Evolutionary conservation across 345 rosid genomes (phyloP), one percentile per base, ranked within the genome.

Genomic region (Linum usitatissimum): DNA sequence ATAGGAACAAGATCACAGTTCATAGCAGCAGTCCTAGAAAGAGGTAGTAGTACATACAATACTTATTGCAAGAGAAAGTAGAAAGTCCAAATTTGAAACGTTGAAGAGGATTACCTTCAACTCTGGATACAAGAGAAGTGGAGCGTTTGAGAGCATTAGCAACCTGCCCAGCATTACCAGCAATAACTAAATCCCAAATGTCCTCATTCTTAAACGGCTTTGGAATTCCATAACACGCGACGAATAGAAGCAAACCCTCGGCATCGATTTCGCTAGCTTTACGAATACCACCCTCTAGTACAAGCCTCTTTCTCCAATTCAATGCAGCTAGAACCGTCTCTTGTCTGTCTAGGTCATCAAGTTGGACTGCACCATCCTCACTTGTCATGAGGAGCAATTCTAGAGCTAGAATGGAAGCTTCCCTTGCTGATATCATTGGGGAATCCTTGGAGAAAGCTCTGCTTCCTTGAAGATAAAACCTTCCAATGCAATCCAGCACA

Each of bases 151-250:
- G 75, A 6, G 85, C 77, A 36, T 59, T 64, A 0, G 59, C 66
- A 55, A 85, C 78, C 76, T 75, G 78, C 75, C 55, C 55, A 6
- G 64, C 53, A 57, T 85, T 76, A 74, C 86, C 63, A 42, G 40
- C 61, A 21, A 60, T 59, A 68, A 87, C 42, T 83, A 90, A 79
- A 76, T 78, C 74, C 78, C 81, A 71, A 59, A 90, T 51, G 67
- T 90, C 95, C 42, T 73, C 70, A 60, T 30, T 61, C 53, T 51
- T 66, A 40, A 87, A 87, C n/a, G 10, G 64, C 1, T 59, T 66
- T 0, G 97, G 95, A 63, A 90, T 76, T 34, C 90, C 97, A 54
- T 73, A 90, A 72, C 81, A 74, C 63, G 86, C 81, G 56, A 87
- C 51, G 2, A 84, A 70, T 20, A 87, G 74, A 63, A 90, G 83